A percentile compares a stretch with the other conserved stretches of the same genome.
Conservation (phyloP, 805 yeast species). For the Starmera amethionina region DNA sequence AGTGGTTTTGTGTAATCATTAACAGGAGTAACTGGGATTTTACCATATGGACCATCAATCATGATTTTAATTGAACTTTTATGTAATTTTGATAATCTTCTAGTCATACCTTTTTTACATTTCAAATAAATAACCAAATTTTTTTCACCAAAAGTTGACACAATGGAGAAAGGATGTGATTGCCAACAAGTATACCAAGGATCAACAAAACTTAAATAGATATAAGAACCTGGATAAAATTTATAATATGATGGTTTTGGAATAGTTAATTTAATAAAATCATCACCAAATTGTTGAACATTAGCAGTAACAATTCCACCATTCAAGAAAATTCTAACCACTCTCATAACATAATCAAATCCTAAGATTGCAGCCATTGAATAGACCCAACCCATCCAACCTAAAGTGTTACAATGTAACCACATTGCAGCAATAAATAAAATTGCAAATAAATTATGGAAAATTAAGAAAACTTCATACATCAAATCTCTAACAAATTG, state of each 20-base stretch:
- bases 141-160: slow-evolving; percentile 20
- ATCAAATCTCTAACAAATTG: slow-evolving; percentile 35
- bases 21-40: background rate
- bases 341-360: slow-evolving; percentile 46
- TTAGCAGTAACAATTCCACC: slow-evolving; percentile 48
- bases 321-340: slow-evolving; percentile 39
- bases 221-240: slow-evolving; percentile 39
- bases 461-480: slow-evolving; percentile 49
- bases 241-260: slow-evolving; percentile 36
- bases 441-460: slow-evolving; percentile 44
- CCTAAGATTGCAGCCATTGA: slow-evolving; percentile 55
- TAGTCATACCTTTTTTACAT: slow-evolving; percentile 44
- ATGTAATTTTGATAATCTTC: slow-evolving; percentile 22
- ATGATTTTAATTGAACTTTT: slow-evolving; percentile 25
- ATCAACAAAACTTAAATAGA: slow-evolving; percentile 42
- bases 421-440: slow-evolving; percentile 41
- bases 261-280: slow-evolving; percentile 25
- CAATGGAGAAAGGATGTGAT: slow-evolving; percentile 57
- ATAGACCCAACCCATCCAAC: slow-evolving; percentile 36
- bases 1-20: background rate
- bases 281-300: slow-evolving; percentile 11
- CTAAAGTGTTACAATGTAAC: slow-evolving; percentile 39
- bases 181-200: slow-evolving; percentile 32
- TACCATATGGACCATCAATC: slow-evolving; percentile 52
- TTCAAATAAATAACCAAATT: slow-evolving; percentile 29